phyloP scores from a whole-genome alignment of 306 rosid genomes.

The Castanea sativa region DNA sequence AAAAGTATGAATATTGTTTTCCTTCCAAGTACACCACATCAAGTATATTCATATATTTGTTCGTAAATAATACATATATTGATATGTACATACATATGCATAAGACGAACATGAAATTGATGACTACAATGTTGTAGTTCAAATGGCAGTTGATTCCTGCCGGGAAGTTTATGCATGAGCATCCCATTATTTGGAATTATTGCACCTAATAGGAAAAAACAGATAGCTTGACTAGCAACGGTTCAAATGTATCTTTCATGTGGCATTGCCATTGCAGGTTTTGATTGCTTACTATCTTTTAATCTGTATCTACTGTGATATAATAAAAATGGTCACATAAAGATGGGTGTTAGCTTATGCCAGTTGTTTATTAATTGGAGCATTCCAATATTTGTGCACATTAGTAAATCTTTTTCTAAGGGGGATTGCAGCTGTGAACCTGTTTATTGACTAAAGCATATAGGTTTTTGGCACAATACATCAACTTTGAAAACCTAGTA shows the following conservation, averaged over 20 bases:
- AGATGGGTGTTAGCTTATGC: not conserved
- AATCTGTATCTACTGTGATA: not conserved
- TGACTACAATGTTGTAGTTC: too few relatives aligned
- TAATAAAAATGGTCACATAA: not conserved
- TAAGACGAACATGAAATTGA: too few relatives aligned
- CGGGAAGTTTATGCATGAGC: too few relatives aligned
- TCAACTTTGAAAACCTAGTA: conserved; percentile 2
- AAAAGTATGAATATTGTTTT: too few relatives aligned
- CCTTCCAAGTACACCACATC: too few relatives aligned
- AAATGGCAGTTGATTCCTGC: too few relatives aligned
- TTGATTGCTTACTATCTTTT: not conserved
- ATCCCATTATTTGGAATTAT: too few relatives aligned
- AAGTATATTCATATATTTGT: too few relatives aligned
- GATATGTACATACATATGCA: too few relatives aligned
- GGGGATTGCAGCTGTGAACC: not conserved
- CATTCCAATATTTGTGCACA: not conserved
- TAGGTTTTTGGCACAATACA: not conserved
- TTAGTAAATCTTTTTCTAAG: not conserved
- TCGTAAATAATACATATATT: too few relatives aligned
- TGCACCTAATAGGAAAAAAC: too few relatives aligned
- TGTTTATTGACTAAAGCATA: not conserved
- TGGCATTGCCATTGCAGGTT: not conserved
- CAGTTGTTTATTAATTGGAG: not conserved
- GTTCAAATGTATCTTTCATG: not conserved
- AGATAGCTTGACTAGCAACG: too few relatives aligned